Evolutionary conservation across 2,329 filamentous ascomycete genomes (phyloP), one percentile per base, ranked within the genome.

Genomic region (Penicillium vulpinum): DNA sequence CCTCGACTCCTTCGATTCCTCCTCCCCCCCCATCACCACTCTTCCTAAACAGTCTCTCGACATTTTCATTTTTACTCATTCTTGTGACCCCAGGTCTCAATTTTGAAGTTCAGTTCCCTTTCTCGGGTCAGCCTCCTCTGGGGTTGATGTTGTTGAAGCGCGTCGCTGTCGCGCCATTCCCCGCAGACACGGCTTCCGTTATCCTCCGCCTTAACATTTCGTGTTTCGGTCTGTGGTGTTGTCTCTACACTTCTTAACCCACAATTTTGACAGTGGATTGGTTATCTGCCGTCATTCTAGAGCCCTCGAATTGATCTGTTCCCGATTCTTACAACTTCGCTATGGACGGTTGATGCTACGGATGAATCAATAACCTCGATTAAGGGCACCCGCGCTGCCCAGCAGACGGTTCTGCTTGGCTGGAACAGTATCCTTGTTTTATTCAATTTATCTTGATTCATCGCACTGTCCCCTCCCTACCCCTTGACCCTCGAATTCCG

Each of bases 331-430:
- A 33, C 59, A 40, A 62, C 62, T 55, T 51, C 70, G 67, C 59
- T 66, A 75, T 75, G 75, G 72, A 71, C 68, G 61, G 66, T 73
- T 75, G 70, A 75, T 74, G 64, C 62, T 65, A 67, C 73, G 67
- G 70, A 73, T 73, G 72, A 74, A 71, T 74, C 62, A 68, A 72
- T 72, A 75, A 68, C 68, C 65, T 72, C 67, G 65, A 56, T 51
- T 54, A 68, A 73, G 74, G 75, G 74, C 73, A 70, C 65, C 73
- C 72, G 73, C 71, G 75, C 75, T 76, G 75, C 75, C 71, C 67
- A 67, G 75, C 75, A 76, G 75, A 75, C 71, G 73, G 73, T 69
- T 67, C 66, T 70, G 70, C 70, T 70, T 66, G 62, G 66, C 62
- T 63, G 21, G 24, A 40, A 54, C 43, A 22, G 40, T 35, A 59